Evolutionary conservation across 1,139 yeast species (phyloP).

Genomic region (Meyerozyma smithsonii): DNA sequence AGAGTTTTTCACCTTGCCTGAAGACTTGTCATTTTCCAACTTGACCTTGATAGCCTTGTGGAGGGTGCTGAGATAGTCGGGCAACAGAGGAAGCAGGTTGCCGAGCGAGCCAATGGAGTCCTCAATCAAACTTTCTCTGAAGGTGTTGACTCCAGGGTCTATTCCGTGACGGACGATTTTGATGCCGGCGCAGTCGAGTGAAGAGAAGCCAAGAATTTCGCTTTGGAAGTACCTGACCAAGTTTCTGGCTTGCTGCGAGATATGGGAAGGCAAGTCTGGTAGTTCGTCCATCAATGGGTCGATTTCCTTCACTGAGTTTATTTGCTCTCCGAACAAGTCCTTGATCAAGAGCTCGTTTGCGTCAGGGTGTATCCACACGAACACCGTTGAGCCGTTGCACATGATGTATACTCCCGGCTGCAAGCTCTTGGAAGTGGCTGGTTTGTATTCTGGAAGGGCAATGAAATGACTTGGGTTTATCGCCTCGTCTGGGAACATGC

Average conservation of each 20-base stretch:
- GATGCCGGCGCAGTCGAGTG: slow-evolving; percentile 38
- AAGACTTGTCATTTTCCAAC: slow-evolving; percentile 41
- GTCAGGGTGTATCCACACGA: slow-evolving; percentile 67
- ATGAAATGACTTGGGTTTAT: slow-evolving; percentile 45
- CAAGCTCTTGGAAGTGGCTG: slow-evolving; percentile 42
- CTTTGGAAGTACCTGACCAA: slow-evolving; percentile 49
- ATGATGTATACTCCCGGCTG: slow-evolving; percentile 76
- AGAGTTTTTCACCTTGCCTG: slow-evolving; percentile 28
- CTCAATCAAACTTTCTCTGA: slow-evolving; percentile 63
- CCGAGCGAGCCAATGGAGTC: slow-evolving; percentile 35
- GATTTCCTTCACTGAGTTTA: slow-evolving; percentile 40
- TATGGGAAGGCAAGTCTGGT: slow-evolving; percentile 67
- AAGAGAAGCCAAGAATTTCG: slow-evolving; percentile 30
- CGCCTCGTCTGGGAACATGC: slow-evolving; percentile 33
- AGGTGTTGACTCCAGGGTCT: slow-evolving; percentile 58
- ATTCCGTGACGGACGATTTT: slow-evolving; percentile 62
- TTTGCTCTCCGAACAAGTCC: slow-evolving; percentile 67
- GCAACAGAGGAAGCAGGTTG: slow-evolving; percentile 10
- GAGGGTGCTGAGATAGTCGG: slow-evolving; percentile 56
- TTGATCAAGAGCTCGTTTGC: slow-evolving; percentile 63
- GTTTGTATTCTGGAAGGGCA: slow-evolving; percentile 46
- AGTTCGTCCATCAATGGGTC: slow-evolving; percentile 53
- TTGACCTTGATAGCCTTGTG: slow-evolving; percentile 59
- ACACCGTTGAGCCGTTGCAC: slow-evolving; percentile 62
- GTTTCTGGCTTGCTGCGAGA: slow-evolving; percentile 65